Base-by-base conservation (phyloP, 305 asterid species). In the Fraxinus paxiana region DNA sequence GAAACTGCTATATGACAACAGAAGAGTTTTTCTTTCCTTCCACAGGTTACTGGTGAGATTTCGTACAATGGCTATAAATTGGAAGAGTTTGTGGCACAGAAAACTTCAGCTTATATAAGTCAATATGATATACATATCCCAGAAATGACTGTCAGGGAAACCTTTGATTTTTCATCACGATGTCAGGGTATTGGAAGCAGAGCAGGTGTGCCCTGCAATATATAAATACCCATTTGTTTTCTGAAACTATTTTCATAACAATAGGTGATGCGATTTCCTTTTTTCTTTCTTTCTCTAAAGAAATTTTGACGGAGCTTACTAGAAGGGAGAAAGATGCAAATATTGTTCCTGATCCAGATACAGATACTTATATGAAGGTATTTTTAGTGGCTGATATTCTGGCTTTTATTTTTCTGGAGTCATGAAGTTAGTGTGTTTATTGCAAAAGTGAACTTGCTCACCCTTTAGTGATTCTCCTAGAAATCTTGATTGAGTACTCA, bases 291-390 rank as follows among this genome's bases (percentile, higher is more conserved):
- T 61, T 78, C 43, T 78, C 37, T 83, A 48, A 82, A 94, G 97
- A 89, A 18, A 89, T 89, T 41, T 86, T 93, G 94, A 63, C 69
- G 67, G 95, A 92, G 89, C 88, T 93, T 54, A 89, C 88, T 80
- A 80, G 88, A 79, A 87, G 89, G 87, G 96, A 92, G 84, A 93
- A 91, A 88, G 92, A 87, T 77, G 92, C 91, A 75, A 89, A 92
- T 73, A 77, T 91, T 41, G 84, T 89, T 81, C 98, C 98, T 5
- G 96, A 93, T 90, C 92, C 93, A 65, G 95, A 88, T 78, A 79
- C 90, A 75, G 98, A 92, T 83, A 90, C 92, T 73, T 94, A 87
- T 85, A 94, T 94, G 97, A 94, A 94, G 98, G 98, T 91, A 82
- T 10, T 37, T 61, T 77, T 63, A 33, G 81, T 80, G 51, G 18